phyloP scores from a whole-genome alignment of 2,329 filamentous ascomycete species.

The Sarocladium strictum region DNA sequence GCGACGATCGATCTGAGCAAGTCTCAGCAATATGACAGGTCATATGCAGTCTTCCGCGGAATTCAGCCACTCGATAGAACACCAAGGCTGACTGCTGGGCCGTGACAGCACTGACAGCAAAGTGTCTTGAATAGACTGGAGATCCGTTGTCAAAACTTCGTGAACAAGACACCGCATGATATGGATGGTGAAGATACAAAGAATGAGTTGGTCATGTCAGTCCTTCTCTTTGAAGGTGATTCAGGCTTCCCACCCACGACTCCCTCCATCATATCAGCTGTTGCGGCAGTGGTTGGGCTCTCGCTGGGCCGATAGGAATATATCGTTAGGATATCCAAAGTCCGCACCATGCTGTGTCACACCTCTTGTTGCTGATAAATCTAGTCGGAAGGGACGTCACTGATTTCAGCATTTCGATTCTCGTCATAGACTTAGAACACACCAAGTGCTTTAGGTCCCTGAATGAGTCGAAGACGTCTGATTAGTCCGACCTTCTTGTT shows the following conservation, averaged over 20 bases:
- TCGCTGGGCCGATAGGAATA: neutral
- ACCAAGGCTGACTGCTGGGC: too few relatives aligned
- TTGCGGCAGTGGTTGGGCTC: neutral
- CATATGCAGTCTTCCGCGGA: constrained; percentile 1
- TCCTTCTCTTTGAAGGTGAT: neutral
- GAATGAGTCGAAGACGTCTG: too few relatives aligned
- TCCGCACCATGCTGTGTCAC: neutral
- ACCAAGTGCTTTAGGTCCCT: too few relatives aligned
- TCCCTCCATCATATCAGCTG: neutral
- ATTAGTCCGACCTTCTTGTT: too few relatives aligned
- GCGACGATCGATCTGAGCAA: neutral
- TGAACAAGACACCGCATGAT: neutral
- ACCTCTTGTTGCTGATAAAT: neutral
- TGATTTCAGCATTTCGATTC: too few relatives aligned
- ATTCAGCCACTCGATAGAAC: neutral
- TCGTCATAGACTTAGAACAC: too few relatives aligned
- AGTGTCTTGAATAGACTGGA: too few relatives aligned
- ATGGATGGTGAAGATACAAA: neutral
- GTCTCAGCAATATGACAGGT: constrained; percentile 1
- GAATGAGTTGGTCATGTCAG: neutral
- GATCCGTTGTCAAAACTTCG: too few relatives aligned
- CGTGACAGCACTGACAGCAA: too few relatives aligned
- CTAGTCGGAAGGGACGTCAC: too few relatives aligned
- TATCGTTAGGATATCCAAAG: neutral
- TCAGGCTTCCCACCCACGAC: neutral